phyloP scores from a whole-genome alignment of 371 early-diverging fungal species.

The Mortierella polycephala region DNA sequence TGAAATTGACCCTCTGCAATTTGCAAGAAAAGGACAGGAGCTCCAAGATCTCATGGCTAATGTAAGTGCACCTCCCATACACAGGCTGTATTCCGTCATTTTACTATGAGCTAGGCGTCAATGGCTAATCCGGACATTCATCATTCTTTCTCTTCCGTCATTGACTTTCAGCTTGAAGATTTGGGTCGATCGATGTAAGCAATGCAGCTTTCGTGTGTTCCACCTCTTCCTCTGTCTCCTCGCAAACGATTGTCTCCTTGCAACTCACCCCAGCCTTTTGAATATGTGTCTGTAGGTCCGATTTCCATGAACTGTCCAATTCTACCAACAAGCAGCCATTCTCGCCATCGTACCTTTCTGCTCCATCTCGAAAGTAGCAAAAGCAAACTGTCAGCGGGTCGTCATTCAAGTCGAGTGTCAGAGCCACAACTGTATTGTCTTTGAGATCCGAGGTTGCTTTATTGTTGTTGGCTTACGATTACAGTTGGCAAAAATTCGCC shows the following conservation, averaged over 20 bases:
- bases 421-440: not conserved
- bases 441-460: not conserved
- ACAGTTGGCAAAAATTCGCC: too few relatives aligned
- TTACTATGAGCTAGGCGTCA: too few relatives aligned
- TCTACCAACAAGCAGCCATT: conserved; percentile 36
- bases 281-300: too few relatives aligned
- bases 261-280: too few relatives aligned
- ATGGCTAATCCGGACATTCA: not conserved
- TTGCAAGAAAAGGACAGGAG: conserved; percentile 47
- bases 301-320: conserved; percentile 50
- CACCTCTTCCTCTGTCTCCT: not conserved
- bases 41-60: conserved; percentile 51
- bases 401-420: not conserved
- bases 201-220: not conserved
- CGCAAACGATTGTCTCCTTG: too few relatives aligned
- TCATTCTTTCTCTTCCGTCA: not conserved
- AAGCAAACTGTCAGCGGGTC: not conserved
- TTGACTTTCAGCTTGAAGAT: conserved; percentile 34
- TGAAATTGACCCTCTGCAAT: conserved; percentile 37
- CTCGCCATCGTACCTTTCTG: conserved; percentile 8
- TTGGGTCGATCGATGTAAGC: conserved; percentile 49
- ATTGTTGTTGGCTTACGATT: too few relatives aligned
- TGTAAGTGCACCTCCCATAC: conserved; percentile 8
- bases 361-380: conserved; percentile 12
- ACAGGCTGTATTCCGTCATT: not conserved